A percentile compares a stretch with the other conserved stretches of the same genome.
These are phyloP conservation scores for Solanum peruvianum DNA, from an alignment of 257 asterid genomes.

Conservation along the genomic window DNA sequence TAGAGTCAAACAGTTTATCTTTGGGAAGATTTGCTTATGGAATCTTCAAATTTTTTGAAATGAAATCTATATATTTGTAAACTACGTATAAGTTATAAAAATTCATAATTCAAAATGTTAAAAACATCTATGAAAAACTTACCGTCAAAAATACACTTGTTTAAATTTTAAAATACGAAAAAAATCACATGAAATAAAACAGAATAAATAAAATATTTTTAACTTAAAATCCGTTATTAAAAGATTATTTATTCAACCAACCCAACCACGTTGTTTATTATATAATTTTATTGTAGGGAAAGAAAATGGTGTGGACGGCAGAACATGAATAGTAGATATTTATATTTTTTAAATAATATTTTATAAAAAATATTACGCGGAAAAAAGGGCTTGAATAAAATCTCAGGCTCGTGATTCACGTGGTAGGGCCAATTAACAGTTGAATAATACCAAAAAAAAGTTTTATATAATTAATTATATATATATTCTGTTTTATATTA, in stretches of 20 bases:
- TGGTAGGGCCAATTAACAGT: not conserved
- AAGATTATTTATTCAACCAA: too few relatives aligned
- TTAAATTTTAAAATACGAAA: too few relatives aligned
- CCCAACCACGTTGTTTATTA: not conserved
- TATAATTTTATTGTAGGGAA: too few relatives aligned
- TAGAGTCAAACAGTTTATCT: too few relatives aligned
- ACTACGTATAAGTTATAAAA: too few relatives aligned
- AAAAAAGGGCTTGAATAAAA: not conserved
- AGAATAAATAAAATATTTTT: rapidly evolving
- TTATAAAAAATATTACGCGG: not conserved
- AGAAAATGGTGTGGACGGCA: not conserved
- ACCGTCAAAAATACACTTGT: too few relatives aligned
- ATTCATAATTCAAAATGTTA: too few relatives aligned
- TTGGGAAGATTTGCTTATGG: too few relatives aligned
- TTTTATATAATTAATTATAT: not conserved
- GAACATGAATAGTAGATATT: not conserved
- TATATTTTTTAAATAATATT: not conserved
- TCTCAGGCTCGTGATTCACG: not conserved
- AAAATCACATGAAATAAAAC: too few relatives aligned
- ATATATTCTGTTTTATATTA: not conserved
- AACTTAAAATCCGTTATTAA: rapidly evolving
- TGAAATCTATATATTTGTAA: too few relatives aligned
- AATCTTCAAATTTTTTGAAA: too few relatives aligned
- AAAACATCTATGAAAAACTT: too few relatives aligned
- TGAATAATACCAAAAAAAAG: not conserved